Conservation (phyloP, 2,329 filamentous ascomycete genomes). For the Aspergillus sp. region DNA sequence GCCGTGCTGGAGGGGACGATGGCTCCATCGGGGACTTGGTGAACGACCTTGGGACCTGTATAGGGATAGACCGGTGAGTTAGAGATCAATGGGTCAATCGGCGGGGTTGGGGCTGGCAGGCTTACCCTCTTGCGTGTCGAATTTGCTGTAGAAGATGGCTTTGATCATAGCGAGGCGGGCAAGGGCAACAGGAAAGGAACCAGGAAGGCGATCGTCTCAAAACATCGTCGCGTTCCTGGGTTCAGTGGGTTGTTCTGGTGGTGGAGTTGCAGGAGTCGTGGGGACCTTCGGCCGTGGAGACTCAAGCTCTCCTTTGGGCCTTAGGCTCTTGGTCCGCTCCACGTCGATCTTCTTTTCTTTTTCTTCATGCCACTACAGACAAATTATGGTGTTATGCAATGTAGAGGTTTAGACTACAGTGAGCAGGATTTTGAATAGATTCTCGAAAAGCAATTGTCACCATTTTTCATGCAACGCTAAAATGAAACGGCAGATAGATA, state of each 20-base stretch:
- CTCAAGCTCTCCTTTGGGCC: background rate
- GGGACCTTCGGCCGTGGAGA: background rate
- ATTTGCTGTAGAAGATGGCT: conserved; percentile 66
- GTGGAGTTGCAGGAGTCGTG: background rate
- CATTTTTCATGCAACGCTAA: background rate
- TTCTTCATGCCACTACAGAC: background rate
- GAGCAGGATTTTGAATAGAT: background rate
- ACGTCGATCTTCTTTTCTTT: background rate
- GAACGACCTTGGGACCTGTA: conserved; percentile 61
- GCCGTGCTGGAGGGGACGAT: conserved; percentile 51
- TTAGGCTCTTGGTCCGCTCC: background rate
- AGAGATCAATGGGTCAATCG: background rate
- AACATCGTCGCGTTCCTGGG: background rate
- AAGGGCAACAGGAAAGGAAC: background rate
- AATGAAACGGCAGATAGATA: conserved; percentile 1
- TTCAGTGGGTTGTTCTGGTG: background rate
- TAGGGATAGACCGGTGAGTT: background rate
- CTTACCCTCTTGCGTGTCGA: conserved; percentile 59
- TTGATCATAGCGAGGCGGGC: conserved; percentile 53
- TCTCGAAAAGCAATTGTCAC: background rate
- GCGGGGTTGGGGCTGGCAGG: background rate
- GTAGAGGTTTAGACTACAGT: background rate
- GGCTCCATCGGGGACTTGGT: conserved; percentile 63
- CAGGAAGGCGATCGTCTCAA: background rate
- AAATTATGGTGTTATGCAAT: background rate